Conservation (phyloP, 345 rosid genomes). For the Brassica napus region Da-Ae NC_063448.1:14077001-14077500, state of each 20-base stretch:
- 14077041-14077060: neutral
- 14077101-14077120: constrained; percentile 44
- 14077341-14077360: too few relatives aligned
- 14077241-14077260: neutral
- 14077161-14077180: constrained; percentile 98
- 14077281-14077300: too few relatives aligned
- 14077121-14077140: constrained; percentile 97
- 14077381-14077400: too few relatives aligned
- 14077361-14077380: too few relatives aligned
- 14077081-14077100: neutral
- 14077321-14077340: too few relatives aligned
- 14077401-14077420: too few relatives aligned
- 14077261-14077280: neutral
- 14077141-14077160: constrained; percentile 88
- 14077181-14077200: constrained; percentile 99
- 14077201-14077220: neutral
- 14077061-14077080: neutral
- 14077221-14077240: neutral
- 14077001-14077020: neutral
- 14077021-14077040: neutral
- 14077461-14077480: too few relatives aligned
- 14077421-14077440: too few relatives aligned
- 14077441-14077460: too few relatives aligned
- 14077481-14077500: too few relatives aligned
- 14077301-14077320: too few relatives aligned